A percentile compares a stretch with the other conserved stretches of the same genome.
These are phyloP conservation scores for Boletus pseudo-olivaceus DNA, from an alignment of 768 basidiomycete species.

Conservation along the genomic window DNA sequence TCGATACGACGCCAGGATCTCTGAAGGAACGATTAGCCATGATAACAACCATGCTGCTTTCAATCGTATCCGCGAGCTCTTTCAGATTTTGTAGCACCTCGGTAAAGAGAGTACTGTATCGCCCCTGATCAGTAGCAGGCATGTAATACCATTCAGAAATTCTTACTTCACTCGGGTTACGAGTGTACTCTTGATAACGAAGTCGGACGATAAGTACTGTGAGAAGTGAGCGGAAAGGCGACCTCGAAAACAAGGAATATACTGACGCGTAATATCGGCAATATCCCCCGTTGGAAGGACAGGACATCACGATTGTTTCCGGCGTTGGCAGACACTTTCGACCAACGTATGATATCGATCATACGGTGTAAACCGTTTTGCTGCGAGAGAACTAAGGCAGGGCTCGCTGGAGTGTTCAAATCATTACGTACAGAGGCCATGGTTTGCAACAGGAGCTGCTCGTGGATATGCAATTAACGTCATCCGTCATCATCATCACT, in stretches of 20 bases:
- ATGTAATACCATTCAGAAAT: neutral
- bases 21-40: slow-evolving; percentile 32
- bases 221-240: neutral
- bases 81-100: slow-evolving; percentile 45
- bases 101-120: slow-evolving; percentile 42
- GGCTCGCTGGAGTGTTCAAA: accelerated
- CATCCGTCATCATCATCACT: neutral
- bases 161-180: slow-evolving; percentile 49
- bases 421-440: slow-evolving; percentile 36
- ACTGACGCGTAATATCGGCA: slow-evolving; percentile 51
- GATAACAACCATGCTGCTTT: slow-evolving; percentile 36
- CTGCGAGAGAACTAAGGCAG: slow-evolving; percentile 22
- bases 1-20: slow-evolving; percentile 19
- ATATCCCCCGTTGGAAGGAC: slow-evolving; percentile 57
- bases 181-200: slow-evolving; percentile 55
- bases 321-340: slow-evolving; percentile 36
- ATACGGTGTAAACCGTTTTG: slow-evolving; percentile 51
- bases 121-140: slow-evolving; percentile 6
- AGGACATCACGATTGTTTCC: slow-evolving; percentile 35
- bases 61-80: slow-evolving; percentile 38
- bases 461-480: neutral
- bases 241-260: neutral
- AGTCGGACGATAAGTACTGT: slow-evolving; percentile 58
- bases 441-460: slow-evolving; percentile 38
- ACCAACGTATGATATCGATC: slow-evolving; percentile 46